Percentiles rank a stretch among this genome's conserved stretches.
Evolutionary conservation across 345 rosid species (phyloP).

Genomic region (Aegle marmelos): DNA sequence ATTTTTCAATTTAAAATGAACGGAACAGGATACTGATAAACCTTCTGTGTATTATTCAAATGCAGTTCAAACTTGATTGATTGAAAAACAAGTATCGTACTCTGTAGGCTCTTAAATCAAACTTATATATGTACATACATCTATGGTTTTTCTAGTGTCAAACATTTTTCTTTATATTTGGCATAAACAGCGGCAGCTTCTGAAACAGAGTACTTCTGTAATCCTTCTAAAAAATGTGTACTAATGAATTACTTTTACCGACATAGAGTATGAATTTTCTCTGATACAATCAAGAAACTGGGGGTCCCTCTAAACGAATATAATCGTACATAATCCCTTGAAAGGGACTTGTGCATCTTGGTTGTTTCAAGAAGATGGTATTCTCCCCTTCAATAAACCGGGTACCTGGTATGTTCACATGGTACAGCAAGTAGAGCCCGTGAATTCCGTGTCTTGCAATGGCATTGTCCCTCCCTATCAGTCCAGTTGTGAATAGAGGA

Average conservation of each 20-base stretch:
- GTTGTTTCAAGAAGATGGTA: slow-evolving; percentile 71
- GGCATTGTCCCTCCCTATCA: slow-evolving; percentile 85
- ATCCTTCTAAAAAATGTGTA: background rate
- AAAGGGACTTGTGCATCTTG: slow-evolving; percentile 58
- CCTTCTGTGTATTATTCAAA: background rate
- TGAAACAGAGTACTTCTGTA: too few species aligned
- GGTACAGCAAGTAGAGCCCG: slow-evolving; percentile 67
- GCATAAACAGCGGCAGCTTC: background rate
- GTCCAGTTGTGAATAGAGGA: slow-evolving; percentile 76
- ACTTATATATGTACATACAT: too few species aligned
- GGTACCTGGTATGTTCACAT: slow-evolving; percentile 51
- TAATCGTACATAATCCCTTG: slow-evolving; percentile 89
- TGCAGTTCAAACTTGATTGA: background rate
- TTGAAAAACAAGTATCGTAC: background rate
- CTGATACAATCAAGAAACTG: slow-evolving; percentile 10
- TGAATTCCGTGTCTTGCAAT: slow-evolving; percentile 91
- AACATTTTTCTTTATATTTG: too few species aligned
- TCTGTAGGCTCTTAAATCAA: background rate
- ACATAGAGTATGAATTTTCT: background rate
- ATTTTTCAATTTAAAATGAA: too few species aligned
- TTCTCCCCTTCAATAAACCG: slow-evolving; percentile 65
- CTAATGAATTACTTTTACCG: background rate
- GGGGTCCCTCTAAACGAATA: slow-evolving; percentile 77
- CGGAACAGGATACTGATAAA: too few species aligned
- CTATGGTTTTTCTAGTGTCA: too few species aligned